Conservation (phyloP, 106 monocot species). For the Chionographis japonica region DNA sequence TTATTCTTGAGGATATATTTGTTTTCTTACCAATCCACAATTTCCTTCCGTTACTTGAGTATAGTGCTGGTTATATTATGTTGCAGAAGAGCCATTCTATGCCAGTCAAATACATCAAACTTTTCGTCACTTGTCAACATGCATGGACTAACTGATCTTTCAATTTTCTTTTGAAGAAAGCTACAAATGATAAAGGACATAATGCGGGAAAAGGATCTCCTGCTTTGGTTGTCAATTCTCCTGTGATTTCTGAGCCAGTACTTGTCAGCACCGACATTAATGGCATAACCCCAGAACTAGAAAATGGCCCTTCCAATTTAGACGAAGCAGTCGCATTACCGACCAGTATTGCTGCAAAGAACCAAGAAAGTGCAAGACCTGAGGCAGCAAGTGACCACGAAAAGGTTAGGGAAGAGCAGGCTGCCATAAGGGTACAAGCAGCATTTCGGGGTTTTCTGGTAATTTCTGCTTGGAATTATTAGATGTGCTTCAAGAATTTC, state of each 20-base stretch:
- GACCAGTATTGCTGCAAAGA: constrained; percentile 16
- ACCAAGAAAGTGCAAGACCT: constrained; percentile 14
- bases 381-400: constrained; percentile 25
- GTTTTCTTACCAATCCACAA: too few species aligned
- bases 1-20: too few species aligned
- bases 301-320: constrained; percentile 25
- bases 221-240: constrained; percentile 37
- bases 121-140: background rate
- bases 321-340: constrained; percentile 10
- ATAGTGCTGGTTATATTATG: too few species aligned
- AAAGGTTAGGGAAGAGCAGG: constrained; percentile 45
- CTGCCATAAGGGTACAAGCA: constrained; percentile 79
- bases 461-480: constrained; percentile 12
- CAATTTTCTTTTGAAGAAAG: constrained; percentile 34
- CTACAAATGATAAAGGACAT: constrained; percentile 30
- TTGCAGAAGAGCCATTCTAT: too few species aligned
- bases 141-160: background rate
- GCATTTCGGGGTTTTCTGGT: constrained; percentile 92
- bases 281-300: constrained; percentile 29
- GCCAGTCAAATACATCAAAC: too few species aligned
- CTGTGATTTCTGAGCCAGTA: constrained; percentile 68
- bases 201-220: constrained; percentile 22
- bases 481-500: background rate
- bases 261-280: constrained; percentile 31
- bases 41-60: too few species aligned